phyloP scores from a whole-genome alignment of 2,329 filamentous ascomycete genomes.

The Botryotinia globosa region DNA sequence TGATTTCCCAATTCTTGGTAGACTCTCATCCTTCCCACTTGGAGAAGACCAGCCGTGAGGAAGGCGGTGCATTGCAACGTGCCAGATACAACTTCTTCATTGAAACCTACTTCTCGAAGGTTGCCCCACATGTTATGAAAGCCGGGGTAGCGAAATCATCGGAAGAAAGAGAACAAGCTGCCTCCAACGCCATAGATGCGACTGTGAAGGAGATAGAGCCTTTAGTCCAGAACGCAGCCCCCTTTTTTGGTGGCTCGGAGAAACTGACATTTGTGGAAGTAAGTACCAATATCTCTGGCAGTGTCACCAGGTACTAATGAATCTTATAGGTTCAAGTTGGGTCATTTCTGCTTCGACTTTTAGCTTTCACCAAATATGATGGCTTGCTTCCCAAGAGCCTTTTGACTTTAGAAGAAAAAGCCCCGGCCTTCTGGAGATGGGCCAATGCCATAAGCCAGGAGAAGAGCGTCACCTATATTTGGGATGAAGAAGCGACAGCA shows the following conservation, averaged over 20 bases:
- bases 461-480: slow-evolving; percentile 65
- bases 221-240: slow-evolving; percentile 53
- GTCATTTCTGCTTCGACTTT: slow-evolving; percentile 63
- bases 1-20: slow-evolving; percentile 69
- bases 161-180: slow-evolving; percentile 50
- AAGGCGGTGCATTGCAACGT: slow-evolving; percentile 56
- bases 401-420: slow-evolving; percentile 47
- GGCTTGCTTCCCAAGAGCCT: slow-evolving; percentile 52
- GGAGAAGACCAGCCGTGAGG: slow-evolving; percentile 52
- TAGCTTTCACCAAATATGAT: slow-evolving; percentile 52
- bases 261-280: slow-evolving; percentile 74
- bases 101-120: slow-evolving; percentile 65
- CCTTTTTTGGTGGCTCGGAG: slow-evolving; percentile 63
- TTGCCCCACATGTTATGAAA: slow-evolving; percentile 49
- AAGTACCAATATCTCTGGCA: slow-evolving; percentile 26
- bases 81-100: slow-evolving; percentile 70
- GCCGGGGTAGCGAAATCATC: slow-evolving; percentile 23
- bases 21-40: slow-evolving; percentile 69
- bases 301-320: slow-evolving; percentile 22
- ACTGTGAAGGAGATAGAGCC: slow-evolving; percentile 73
- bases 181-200: slow-evolving; percentile 51
- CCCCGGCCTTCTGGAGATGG: slow-evolving; percentile 71
- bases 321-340: slow-evolving; percentile 55
- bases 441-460: slow-evolving; percentile 56
- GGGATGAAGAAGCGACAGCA: slow-evolving; percentile 50